Evolutionary conservation across 441 rosid genomes (phyloP), one percentile per base, ranked within the genome.

Genomic region (Metrosideros polymorpha): DNA sequence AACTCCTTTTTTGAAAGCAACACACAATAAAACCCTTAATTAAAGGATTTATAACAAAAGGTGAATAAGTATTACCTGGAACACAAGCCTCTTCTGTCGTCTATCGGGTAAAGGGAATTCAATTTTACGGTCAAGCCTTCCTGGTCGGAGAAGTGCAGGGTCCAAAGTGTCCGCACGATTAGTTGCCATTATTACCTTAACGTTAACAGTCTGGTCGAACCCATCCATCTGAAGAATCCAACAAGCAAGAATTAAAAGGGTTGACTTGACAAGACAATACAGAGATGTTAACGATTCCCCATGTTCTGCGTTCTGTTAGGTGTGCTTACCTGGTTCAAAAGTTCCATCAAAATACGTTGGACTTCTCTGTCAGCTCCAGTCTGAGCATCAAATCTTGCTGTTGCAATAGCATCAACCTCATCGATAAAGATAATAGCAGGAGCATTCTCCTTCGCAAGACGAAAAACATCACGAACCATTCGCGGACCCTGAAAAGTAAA

Each of bases 331-430:
- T 98, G 99, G 90, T 98, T 98, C 85, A 98, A 92, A 27, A 98
- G 97, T 84, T 98, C 99, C 99, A 98, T 98, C 84, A 98, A 94
- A 85, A 98, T 98, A 13, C 99, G 92, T 89, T 98, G 99, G 91
- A 98, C 99, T 90, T 98, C 99, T 91, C 99, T 94, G 89, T 98
- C 99, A 85, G 99, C 99, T 86, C 99, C 99, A 30, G 99, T 98
- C 91, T 98, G 99, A 88, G 99, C 99, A 93, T 98, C 99, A 89
- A 98, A 98, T 94, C 99, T 94, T 85, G 99, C 99, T 54, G 99
- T 98, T 47, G 99, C 99, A 49, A 96, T 98, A 83, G 99, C 99
- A 92, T 98, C 99, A 7, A 98, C 99, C 91, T 98, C 99, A 89
- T 98, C 99, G 83, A 96, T 98, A 84, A 98, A 98, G 88, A 98